phyloP scores from a whole-genome alignment of 2,329 filamentous ascomycete species.

The Alternaria incomplexa region DNA sequence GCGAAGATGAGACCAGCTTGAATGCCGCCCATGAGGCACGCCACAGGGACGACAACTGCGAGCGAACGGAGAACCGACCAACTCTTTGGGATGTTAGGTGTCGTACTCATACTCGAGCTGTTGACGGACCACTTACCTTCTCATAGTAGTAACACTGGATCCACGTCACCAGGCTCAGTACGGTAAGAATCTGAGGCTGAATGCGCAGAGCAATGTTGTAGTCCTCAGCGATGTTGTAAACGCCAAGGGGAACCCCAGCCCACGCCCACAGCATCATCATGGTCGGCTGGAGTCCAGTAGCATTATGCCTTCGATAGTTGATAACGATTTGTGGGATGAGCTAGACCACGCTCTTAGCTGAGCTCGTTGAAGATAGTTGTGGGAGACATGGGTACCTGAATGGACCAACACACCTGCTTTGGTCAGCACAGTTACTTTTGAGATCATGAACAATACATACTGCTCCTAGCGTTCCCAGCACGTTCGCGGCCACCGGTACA shows the following conservation, averaged over 20 bases:
- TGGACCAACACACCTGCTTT: conserved; percentile 65
- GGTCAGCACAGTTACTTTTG: conserved; percentile 7
- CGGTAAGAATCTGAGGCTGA: conserved; percentile 63
- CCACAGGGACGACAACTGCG: conserved; percentile 58
- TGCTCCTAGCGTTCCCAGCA: conserved; percentile 65
- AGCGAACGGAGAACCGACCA: conserved; percentile 61
- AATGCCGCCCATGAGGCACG: conserved; percentile 63
- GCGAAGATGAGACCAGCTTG: conserved; percentile 67
- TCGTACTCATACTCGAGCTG: too few species aligned
- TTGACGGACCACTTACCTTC: conserved; percentile 26
- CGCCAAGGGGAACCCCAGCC: conserved; percentile 71
- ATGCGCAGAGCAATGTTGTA: conserved; percentile 62
- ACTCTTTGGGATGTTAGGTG: conserved; percentile 46
- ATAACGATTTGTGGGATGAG: conserved; percentile 73
- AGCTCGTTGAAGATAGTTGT: background rate
- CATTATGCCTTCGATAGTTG: conserved; percentile 71
- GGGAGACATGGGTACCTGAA: conserved; percentile 56
- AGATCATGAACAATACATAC: conserved; percentile 42
- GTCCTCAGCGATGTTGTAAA: conserved; percentile 62
- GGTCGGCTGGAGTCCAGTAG: conserved; percentile 67
- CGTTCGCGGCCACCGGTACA: conserved; percentile 61
- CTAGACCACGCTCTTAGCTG: conserved; percentile 44
- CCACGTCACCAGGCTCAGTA: conserved; percentile 61
- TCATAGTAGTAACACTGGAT: conserved; percentile 64
- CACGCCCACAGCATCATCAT: conserved; percentile 77